These are phyloP conservation scores for Pyricularia grisea DNA, from an alignment of 2,329 filamentous ascomycete genomes.

Conservation along the genomic window DNA sequence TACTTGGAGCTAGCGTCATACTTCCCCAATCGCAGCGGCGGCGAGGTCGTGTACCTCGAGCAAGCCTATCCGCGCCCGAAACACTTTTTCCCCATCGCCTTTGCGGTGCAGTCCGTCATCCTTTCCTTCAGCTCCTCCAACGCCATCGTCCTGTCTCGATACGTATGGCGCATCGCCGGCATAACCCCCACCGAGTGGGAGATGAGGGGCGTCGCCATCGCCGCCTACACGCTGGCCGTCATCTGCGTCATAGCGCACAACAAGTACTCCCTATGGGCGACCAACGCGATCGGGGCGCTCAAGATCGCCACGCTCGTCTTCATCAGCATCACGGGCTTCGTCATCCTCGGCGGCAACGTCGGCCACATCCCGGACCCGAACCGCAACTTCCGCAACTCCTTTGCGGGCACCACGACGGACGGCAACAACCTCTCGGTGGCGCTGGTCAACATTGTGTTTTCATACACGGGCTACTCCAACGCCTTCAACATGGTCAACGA, in stretches of 20 bases:
- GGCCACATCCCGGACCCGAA: constrained; percentile 37
- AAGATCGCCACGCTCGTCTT: constrained; percentile 52
- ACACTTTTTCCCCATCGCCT: constrained; percentile 55
- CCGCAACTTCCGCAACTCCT: constrained; percentile 45
- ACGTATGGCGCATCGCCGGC: constrained; percentile 49
- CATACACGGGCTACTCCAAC: constrained; percentile 47
- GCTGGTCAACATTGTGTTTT: constrained; percentile 48
- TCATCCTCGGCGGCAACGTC: constrained; percentile 46
- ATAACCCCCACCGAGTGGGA: constrained; percentile 48
- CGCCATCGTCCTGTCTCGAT: constrained; percentile 53
- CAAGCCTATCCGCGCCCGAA: constrained; percentile 56
- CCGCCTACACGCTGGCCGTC: constrained; percentile 49
- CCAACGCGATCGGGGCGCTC: constrained; percentile 43
- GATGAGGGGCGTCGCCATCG: constrained; percentile 56
- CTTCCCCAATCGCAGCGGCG: constrained; percentile 57
- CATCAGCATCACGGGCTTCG: constrained; percentile 45
- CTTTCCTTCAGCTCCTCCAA: constrained; percentile 60
- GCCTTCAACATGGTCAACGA: constrained; percentile 54
- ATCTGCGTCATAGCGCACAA: constrained; percentile 41
- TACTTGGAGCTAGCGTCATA: constrained; percentile 57
- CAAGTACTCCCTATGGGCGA: constrained; percentile 39
- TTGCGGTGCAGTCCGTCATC: constrained; percentile 53
- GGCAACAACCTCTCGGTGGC: constrained; percentile 44
- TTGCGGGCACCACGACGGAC: constrained; percentile 34
- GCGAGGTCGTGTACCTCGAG: constrained; percentile 59